A percentile compares a stretch with the other conserved stretches of the same genome.
Conservation (phyloP, 176 grass and related monocot species). For the Carex pumila region DNA sequence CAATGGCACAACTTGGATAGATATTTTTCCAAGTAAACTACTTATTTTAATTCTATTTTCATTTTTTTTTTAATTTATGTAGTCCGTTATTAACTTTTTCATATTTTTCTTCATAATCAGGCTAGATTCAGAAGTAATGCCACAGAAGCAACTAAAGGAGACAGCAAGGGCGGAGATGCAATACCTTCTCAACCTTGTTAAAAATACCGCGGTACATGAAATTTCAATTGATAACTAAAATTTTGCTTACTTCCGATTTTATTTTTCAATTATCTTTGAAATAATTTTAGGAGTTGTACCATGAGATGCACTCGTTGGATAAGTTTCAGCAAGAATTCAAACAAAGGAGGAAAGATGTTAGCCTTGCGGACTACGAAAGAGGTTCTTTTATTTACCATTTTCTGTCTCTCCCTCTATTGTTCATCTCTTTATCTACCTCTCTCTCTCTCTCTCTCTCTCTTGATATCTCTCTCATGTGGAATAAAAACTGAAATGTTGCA, state of each 20-base stretch:
- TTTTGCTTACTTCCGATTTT: neutral
- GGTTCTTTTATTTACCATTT: neutral
- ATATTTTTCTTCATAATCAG: slow-evolving; percentile 38
- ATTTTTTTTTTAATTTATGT: neutral
- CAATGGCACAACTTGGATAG: slow-evolving; percentile 87
- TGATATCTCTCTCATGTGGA: neutral
- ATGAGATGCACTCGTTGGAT: slow-evolving; percentile 75
- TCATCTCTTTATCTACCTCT: neutral
- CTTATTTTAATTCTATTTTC: neutral
- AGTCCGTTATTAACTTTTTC: neutral
- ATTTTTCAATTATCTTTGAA: neutral
- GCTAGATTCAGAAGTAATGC: slow-evolving; percentile 56
- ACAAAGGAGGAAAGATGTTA: slow-evolving; percentile 37
- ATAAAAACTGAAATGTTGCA: slow-evolving; percentile 27
- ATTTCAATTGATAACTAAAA: neutral
- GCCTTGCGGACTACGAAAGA: neutral
- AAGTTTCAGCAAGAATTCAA: slow-evolving; percentile 74
- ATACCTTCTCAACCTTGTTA: slow-evolving; percentile 70
- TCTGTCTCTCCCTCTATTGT: neutral
- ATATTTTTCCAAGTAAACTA: slow-evolving; percentile 72
- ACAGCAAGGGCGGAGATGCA: slow-evolving; percentile 45
- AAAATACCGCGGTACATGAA: slow-evolving; percentile 60
- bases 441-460: neutral
- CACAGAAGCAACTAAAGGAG: slow-evolving; percentile 70
- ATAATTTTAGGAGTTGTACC: slow-evolving; percentile 72